Conservation (phyloP, 2,329 filamentous ascomycete species). For the Stagonosporopsis cucurbitacearum region DNA sequence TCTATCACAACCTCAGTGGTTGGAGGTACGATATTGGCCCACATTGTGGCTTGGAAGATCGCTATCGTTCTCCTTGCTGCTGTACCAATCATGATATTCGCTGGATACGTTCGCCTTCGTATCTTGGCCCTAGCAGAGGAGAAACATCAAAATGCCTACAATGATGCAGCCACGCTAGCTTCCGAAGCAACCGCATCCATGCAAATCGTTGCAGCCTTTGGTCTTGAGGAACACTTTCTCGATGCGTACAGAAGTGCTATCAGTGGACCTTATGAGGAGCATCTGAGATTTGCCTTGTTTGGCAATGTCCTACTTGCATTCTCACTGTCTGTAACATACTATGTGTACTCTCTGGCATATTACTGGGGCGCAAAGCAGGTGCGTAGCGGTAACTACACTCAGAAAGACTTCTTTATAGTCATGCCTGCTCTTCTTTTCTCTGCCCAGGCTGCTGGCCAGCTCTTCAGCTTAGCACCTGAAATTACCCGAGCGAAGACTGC, state of each 20-base stretch:
- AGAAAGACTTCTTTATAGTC: slow-evolving; percentile 55
- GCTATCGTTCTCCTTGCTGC: slow-evolving; percentile 58
- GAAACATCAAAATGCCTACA: slow-evolving; percentile 69
- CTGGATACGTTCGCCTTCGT: slow-evolving; percentile 55
- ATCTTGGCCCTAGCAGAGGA: slow-evolving; percentile 65
- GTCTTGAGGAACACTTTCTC: slow-evolving; percentile 50
- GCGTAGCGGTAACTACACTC: slow-evolving; percentile 50
- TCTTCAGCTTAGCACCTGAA: slow-evolving; percentile 56
- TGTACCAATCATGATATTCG: slow-evolving; percentile 56
- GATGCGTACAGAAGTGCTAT: slow-evolving; percentile 48
- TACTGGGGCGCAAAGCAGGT: slow-evolving; percentile 57
- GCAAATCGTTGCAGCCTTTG: slow-evolving; percentile 62
- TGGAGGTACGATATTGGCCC: slow-evolving; percentile 56
- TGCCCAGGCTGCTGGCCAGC: slow-evolving; percentile 55
- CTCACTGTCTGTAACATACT: slow-evolving; percentile 55
- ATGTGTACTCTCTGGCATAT: slow-evolving; percentile 57
- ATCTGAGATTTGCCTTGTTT: slow-evolving; percentile 49
- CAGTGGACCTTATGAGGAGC: slow-evolving; percentile 49
- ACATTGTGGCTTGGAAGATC: slow-evolving; percentile 59
- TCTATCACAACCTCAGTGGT: slow-evolving; percentile 56
- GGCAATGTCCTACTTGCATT: slow-evolving; percentile 54
- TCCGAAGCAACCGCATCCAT: slow-evolving; percentile 72
- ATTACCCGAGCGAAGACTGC: slow-evolving; percentile 54
- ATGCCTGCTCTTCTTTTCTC: slow-evolving; percentile 56
- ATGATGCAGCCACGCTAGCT: slow-evolving; percentile 67